Base-by-base conservation (phyloP, 345 rosid species). In the Boechera retrofracta region DNA sequence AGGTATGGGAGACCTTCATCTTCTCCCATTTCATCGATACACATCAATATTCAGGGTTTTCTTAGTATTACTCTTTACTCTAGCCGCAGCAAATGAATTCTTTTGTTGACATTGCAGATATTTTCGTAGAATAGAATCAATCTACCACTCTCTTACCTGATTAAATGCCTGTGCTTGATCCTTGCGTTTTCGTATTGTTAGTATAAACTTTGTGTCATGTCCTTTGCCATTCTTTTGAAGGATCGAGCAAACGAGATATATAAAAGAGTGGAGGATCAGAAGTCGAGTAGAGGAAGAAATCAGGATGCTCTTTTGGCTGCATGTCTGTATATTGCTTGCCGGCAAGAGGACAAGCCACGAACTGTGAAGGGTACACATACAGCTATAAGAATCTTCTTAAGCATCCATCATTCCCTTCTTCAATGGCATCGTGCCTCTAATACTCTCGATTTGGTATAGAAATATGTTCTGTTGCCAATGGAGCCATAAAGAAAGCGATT, bases 231-330 rank as follows among this genome's bases (percentile, higher is more conserved):
- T 79, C 67, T 45, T 13, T 15, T 84, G 69, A 79, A 93, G 97
- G 98, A 91, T 70, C 93, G 96, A 49, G 98, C 98, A 12, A 94
- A 91, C 78, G 97, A 91, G 92, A 94, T 89, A 65, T 91, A 83
- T 79, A 94, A 94, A 84, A 89, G 86, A 83, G 97, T 91, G 64
- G 97, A 94, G 81, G 98, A 94, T 76, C 96, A 91, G 67, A 94
- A 91, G 82, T 94, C 98, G 62, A 94, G 96, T 57, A 91, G 97
- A 87, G 98, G 97, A 83, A 89, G 97, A 82, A 94, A 94, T 85
- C 98, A 94, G 82, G 98, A 94, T 55, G 98, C 98, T 9, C 80
- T 94, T 70, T 82, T 94, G 90, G 98, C 98, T 83, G 98, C 98
- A 74, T 94, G 98, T 85, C 85, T 94, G 28, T 94, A 91, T 81